phyloP scores from a whole-genome alignment of 176 grass and related monocot genomes.

The Oryza meyeriana region DNA sequence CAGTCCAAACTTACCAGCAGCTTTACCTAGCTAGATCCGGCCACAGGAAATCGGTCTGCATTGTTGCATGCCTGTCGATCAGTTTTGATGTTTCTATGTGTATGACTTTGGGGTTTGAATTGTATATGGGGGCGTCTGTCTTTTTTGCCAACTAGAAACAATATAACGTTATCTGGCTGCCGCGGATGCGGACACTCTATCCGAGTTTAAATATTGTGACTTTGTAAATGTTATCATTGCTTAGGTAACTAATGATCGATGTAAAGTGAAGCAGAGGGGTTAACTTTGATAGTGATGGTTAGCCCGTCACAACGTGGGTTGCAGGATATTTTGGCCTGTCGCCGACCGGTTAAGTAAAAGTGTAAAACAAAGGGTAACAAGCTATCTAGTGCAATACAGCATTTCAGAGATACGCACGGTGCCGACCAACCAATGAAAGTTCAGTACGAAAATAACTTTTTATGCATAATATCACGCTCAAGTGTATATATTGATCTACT shows the following conservation, averaged over 20 bases:
- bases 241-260: constrained; percentile 27
- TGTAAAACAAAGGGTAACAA: constrained; percentile 3
- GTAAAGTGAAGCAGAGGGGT: neutral
- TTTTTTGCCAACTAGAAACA: neutral
- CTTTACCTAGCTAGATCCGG: too few relatives aligned
- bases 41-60: neutral
- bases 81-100: too few relatives aligned
- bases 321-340: neutral
- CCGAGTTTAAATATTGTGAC: neutral
- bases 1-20: too few relatives aligned
- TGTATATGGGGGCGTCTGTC: neutral
- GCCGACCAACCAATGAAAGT: constrained; percentile 23
- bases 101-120: neutral
- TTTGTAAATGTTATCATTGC: neutral
- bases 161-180: neutral
- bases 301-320: neutral
- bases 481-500: constrained; percentile 5
- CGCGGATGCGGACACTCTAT: neutral
- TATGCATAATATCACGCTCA: constrained; percentile 13
- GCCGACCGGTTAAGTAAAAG: neutral
- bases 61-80: neutral
- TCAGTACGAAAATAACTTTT: constrained; percentile 1
- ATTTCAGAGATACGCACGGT: constrained; percentile 15
- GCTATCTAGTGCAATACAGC: neutral
- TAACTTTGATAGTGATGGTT: constrained; percentile 1